These are phyloP conservation scores for Thermochaetoides dissita DNA, from an alignment of 2,329 filamentous ascomycete genomes.

Conservation along the genomic window DNA sequence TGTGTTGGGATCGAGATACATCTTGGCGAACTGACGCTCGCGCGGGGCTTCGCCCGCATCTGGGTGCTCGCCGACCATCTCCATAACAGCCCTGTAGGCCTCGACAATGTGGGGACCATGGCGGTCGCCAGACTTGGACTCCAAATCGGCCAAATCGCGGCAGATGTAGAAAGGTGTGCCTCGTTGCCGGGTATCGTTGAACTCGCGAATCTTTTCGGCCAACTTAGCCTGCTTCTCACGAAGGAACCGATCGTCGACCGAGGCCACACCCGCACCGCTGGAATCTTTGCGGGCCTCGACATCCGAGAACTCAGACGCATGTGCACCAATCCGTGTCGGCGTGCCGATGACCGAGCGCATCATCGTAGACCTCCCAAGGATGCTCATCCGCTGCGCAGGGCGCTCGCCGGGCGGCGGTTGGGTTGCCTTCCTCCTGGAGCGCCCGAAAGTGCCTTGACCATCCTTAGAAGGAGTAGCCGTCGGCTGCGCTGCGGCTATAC, in stretches of 20 bases:
- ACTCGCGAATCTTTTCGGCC: conserved; percentile 60
- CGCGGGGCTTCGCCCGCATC: conserved; percentile 48
- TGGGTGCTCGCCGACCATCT: conserved; percentile 61
- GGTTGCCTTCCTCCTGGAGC: conserved; percentile 38
- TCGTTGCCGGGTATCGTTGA: conserved; percentile 64
- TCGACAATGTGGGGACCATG: conserved; percentile 64
- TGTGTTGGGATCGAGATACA: conserved; percentile 62
- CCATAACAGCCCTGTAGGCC: conserved; percentile 67
- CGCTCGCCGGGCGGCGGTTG: conserved; percentile 18
- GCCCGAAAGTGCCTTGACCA: conserved; percentile 43
- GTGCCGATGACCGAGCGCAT: conserved; percentile 79
- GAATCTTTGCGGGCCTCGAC: conserved; percentile 44
- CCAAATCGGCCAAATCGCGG: conserved; percentile 60
- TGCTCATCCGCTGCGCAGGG: conserved; percentile 32
- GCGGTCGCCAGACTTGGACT: conserved; percentile 54
- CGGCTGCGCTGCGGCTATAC: conserved; percentile 1
- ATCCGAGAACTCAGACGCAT: conserved; percentile 55
- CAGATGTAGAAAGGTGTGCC: conserved; percentile 55
- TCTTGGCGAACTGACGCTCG: conserved; percentile 61
- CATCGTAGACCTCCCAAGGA: conserved; percentile 52
- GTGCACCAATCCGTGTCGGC: conserved; percentile 52
- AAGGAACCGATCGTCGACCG: conserved; percentile 60
- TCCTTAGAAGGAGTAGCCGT: conserved; percentile 27
- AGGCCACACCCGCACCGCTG: conserved; percentile 31
- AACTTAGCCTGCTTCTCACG: conserved; percentile 77